Evolutionary conservation across 2,329 filamentous ascomycete genomes (phyloP).

Genomic region (Escovopsis sp.): DNA sequence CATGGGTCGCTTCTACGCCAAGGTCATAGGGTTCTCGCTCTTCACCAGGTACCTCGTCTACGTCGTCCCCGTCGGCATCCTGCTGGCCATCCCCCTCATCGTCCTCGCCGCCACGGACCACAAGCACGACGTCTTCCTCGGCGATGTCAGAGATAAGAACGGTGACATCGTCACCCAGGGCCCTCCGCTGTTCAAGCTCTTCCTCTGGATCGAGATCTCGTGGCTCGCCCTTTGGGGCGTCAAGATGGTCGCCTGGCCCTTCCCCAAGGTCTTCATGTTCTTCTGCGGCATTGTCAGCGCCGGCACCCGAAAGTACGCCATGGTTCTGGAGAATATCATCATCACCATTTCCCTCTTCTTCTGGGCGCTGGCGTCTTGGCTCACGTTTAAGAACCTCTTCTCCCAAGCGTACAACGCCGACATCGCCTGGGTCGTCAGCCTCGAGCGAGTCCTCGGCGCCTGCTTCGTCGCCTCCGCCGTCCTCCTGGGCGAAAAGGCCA

Average conservation of each 20-base stretch:
- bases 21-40: slow-evolving; percentile 47
- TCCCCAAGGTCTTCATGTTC: slow-evolving; percentile 52
- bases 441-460: slow-evolving; percentile 53
- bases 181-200: slow-evolving; percentile 44
- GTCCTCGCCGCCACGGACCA: slow-evolving; percentile 33
- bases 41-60: slow-evolving; percentile 55
- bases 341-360: slow-evolving; percentile 55
- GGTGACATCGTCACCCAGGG: slow-evolving; percentile 13
- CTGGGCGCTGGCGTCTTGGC: slow-evolving; percentile 48
- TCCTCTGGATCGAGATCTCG: slow-evolving; percentile 54
- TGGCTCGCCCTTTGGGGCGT: slow-evolving; percentile 55
- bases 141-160: slow-evolving; percentile 12
- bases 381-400: slow-evolving; percentile 46
- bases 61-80: slow-evolving; percentile 45
- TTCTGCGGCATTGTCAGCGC: slow-evolving; percentile 54
- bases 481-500: slow-evolving; percentile 60
- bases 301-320: slow-evolving; percentile 56
- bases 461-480: slow-evolving; percentile 54
- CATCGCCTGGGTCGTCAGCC: slow-evolving; percentile 38
- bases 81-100: slow-evolving; percentile 48
- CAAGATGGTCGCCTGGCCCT: slow-evolving; percentile 46
- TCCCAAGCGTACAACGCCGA: slow-evolving; percentile 14
- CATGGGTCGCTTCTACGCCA: slow-evolving; percentile 51
- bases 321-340: slow-evolving; percentile 47
- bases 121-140: slow-evolving; percentile 23